Evolutionary conservation across 1,284 basidiomycete genomes (phyloP).

Genomic region (Exobasidium cylindrosporum): DNA sequence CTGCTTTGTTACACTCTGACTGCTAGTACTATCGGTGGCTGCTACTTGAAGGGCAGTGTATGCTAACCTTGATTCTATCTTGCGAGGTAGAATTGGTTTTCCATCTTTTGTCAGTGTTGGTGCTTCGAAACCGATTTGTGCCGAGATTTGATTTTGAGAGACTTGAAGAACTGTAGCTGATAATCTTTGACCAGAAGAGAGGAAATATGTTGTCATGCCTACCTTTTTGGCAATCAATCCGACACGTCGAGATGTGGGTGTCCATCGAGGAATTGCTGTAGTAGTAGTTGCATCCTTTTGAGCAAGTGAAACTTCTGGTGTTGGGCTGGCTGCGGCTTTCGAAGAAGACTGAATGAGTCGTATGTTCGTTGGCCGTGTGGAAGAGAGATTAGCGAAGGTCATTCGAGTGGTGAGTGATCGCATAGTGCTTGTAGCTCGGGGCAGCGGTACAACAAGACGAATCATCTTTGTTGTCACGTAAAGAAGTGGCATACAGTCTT

Average conservation of each 20-base stretch:
- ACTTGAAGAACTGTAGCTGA: conserved; percentile 95
- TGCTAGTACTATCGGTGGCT: conserved; percentile 61
- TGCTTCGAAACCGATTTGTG: conserved; percentile 26
- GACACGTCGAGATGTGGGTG: conserved; percentile 74
- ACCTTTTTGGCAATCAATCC: conserved; percentile 91
- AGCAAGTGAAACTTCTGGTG: neutral
- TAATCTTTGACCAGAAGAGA: conserved; percentile 77
- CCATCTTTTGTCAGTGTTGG: neutral
- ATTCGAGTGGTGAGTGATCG: neutral
- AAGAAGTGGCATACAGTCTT: too few species aligned
- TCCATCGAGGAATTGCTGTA: conserved; percentile 63
- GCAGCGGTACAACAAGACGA: neutral
- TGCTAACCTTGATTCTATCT: neutral
- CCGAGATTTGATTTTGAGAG: conserved; percentile 52
- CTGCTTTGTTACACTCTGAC: conserved; percentile 67
- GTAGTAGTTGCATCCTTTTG: neutral
- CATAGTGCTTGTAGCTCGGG: neutral
- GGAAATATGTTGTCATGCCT: conserved; percentile 93
- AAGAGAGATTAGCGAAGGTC: neutral
- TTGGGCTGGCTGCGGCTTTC: neutral
- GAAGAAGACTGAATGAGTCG: neutral
- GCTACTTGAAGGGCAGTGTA: conserved; percentile 58
- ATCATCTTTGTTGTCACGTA: too few species aligned
- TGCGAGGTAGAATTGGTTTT: neutral
- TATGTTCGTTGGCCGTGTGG: neutral